Evolutionary conservation across 345 rosid genomes (phyloP), one percentile per base, ranked within the genome.

Genomic region (Gossypium mustelinum): DNA sequence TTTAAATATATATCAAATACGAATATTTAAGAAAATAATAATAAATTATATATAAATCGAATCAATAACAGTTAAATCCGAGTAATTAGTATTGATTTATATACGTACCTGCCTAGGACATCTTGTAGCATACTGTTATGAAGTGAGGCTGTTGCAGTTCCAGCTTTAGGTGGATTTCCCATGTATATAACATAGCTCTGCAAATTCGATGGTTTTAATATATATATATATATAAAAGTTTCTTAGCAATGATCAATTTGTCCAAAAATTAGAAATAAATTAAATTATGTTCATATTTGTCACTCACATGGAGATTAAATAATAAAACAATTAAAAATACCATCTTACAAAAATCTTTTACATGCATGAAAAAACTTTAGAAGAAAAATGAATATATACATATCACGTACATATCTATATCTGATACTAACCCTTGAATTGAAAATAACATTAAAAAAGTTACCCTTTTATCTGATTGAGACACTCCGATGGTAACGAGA

Each of bases 141-240:
- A 79, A 68, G 84, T 14, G 85, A 65, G 72, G 84, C 41, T 70
- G 82, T 76, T 52, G 86, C 81, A 68, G 81, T 55, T 61, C 80
- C 80, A 70, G 68, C 77, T 64, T 70, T 76, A 18, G 84, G 85
- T 41, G 62, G 82, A 44, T 79, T 81, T 1, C 91, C 94, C 90
- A 86, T 81, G 78, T 82, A 86, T 41, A 85, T 87, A 65, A 86
- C 72, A 75, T 82, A 81, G 3, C 76, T 80, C 89, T 83, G 79
- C 47, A 70, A 51, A 9, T 50, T 68, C 58, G 24, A 50, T 25
- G 43, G 24, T 34, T 57, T 22, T 18, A 57, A 34, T 4, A 34
- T 5, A 5, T 34, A 34, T 34, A 25, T 2, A 27, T 34, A 5
- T 5, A 34, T 34, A 5, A 0, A 25, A 60, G 27, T 63, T 63